phyloP scores from a whole-genome alignment of 306 rosid genomes.

The Mucuna pruriens region DNA sequence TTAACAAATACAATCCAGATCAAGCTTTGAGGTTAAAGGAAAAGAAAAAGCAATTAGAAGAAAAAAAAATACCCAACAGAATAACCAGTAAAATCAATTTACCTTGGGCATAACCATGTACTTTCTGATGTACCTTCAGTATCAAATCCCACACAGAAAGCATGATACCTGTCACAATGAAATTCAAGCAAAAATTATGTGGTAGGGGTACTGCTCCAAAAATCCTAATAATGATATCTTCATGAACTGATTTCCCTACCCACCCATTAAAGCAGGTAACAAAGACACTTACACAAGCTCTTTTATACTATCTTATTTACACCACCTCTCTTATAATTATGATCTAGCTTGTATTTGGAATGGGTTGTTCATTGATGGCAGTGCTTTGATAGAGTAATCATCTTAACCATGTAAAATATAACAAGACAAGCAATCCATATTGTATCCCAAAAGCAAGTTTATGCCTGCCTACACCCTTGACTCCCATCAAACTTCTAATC shows the following conservation, averaged over 20 bases:
- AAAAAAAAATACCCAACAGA: conserved; percentile 30
- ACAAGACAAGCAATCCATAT: conserved; percentile 23
- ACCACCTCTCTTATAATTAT: conserved; percentile 15
- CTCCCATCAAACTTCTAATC: conserved; percentile 30
- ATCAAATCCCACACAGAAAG: conserved; percentile 97
- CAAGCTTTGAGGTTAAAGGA: conserved; percentile 21
- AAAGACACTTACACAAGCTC: conserved; percentile 16
- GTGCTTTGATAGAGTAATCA: conserved; percentile 10
- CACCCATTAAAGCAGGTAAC: not conserved
- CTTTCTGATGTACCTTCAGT: conserved; percentile 75
- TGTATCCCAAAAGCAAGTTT: not conserved
- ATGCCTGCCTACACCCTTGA: conserved; percentile 23
- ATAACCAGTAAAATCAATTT: conserved; percentile 34
- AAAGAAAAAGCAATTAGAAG: conserved; percentile 12
- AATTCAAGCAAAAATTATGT: conserved; percentile 38
- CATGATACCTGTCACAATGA: conserved; percentile 84
- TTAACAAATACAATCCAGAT: conserved; percentile 7
- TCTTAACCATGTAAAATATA: not conserved
- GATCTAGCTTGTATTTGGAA: conserved; percentile 25
- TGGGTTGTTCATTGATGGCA: conserved; percentile 21
- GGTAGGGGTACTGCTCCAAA: conserved; percentile 34
- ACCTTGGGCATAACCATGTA: conserved; percentile 99
- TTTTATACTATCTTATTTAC: conserved; percentile 2
- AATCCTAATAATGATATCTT: conserved; percentile 9
- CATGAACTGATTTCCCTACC: conserved; percentile 27